Conservation (phyloP, 495 filamentous ascomycete species). For the Aspergillus nidulans region DNA sequence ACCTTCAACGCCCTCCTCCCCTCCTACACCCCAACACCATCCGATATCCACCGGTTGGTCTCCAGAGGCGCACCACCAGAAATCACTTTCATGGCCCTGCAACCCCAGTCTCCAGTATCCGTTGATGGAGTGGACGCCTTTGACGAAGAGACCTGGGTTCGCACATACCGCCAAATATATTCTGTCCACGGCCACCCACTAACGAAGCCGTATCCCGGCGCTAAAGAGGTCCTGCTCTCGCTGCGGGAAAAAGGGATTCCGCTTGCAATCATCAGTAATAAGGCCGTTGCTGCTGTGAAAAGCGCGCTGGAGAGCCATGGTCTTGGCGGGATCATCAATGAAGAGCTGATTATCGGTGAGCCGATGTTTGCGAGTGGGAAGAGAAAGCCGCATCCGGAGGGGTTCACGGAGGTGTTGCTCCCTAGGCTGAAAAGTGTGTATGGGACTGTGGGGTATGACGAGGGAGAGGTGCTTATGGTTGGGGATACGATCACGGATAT, state of each 20-base stretch:
- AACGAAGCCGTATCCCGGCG: slow-evolving; percentile 20
- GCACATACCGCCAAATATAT: slow-evolving; percentile 24
- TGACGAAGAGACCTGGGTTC: slow-evolving; percentile 11
- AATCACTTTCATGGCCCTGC: slow-evolving; percentile 1
- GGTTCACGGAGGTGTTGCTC: slow-evolving; percentile 21
- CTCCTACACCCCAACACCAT: not conserved
- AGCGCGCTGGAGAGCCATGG: slow-evolving; percentile 19
- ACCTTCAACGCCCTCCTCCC: slow-evolving; percentile 21
- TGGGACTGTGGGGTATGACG: not conserved
- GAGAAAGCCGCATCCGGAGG: slow-evolving; percentile 25
- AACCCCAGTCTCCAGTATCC: too few species aligned
- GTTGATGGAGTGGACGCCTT: too few species aligned
- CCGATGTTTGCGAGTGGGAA: slow-evolving; percentile 18
- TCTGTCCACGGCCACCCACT: slow-evolving; percentile 23
- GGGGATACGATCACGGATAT: slow-evolving; percentile 17
- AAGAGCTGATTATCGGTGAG: slow-evolving; percentile 23
- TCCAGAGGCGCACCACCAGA: slow-evolving; percentile 1
- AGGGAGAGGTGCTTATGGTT: slow-evolving; percentile 1
- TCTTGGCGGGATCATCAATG: slow-evolving; percentile 13
- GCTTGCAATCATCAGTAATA: slow-evolving; percentile 27
- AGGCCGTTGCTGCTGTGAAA: slow-evolving; percentile 21
- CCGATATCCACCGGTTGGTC: slow-evolving; percentile 3
- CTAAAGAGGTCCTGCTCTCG: slow-evolving; percentile 14
- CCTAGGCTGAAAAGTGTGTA: slow-evolving; percentile 10
- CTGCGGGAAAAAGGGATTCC: slow-evolving; percentile 12